These are phyloP conservation scores for Aspergillus indologenus DNA, from an alignment of 495 filamentous ascomycete genomes.

Conservation along the genomic window DNA sequence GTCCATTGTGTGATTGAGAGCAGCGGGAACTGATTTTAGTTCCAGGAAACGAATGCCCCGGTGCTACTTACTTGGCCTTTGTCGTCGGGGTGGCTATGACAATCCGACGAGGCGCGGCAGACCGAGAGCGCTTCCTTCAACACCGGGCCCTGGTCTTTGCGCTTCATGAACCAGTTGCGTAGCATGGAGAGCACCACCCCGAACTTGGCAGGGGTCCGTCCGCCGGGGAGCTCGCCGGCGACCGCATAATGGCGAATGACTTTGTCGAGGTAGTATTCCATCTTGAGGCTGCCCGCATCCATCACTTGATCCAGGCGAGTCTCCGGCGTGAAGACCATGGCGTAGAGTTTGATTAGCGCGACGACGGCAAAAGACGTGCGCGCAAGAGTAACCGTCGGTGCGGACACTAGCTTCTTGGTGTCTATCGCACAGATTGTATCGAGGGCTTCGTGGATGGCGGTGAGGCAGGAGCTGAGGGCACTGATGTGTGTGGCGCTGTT, in stretches of 20 bases:
- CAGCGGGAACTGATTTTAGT: too few relatives aligned
- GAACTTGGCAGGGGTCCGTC: slow-evolving; percentile 72
- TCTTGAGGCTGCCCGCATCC: slow-evolving; percentile 65
- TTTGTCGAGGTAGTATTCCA: slow-evolving; percentile 70
- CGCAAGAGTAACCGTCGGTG: slow-evolving; percentile 76
- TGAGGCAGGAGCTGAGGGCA: slow-evolving; percentile 68
- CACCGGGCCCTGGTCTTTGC: slow-evolving; percentile 35
- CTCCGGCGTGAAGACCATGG: slow-evolving; percentile 64
- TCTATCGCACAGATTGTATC: slow-evolving; percentile 64
- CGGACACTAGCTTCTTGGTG: slow-evolving; percentile 56
- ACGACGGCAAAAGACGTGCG: slow-evolving; percentile 79
- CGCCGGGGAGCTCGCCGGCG: slow-evolving; percentile 61
- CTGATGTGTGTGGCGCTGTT: slow-evolving; percentile 64
- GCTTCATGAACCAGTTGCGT: slow-evolving; percentile 63
- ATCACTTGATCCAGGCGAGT: slow-evolving; percentile 75
- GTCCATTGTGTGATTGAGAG: neutral
- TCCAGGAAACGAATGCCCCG: too few relatives aligned
- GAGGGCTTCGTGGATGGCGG: slow-evolving; percentile 69
- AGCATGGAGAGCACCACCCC: slow-evolving; percentile 71
- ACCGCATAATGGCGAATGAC: slow-evolving; percentile 64
- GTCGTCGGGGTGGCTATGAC: neutral
- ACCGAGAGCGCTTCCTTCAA: slow-evolving; percentile 30
- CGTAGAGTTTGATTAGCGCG: slow-evolving; percentile 85
- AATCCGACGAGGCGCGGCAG: slow-evolving; percentile 2
- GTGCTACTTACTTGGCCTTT: slow-evolving; percentile 5